These are phyloP conservation scores for Cladophialophora exuberans DNA, from an alignment of 2,329 filamentous ascomycete species.

Conservation along the genomic window DNA sequence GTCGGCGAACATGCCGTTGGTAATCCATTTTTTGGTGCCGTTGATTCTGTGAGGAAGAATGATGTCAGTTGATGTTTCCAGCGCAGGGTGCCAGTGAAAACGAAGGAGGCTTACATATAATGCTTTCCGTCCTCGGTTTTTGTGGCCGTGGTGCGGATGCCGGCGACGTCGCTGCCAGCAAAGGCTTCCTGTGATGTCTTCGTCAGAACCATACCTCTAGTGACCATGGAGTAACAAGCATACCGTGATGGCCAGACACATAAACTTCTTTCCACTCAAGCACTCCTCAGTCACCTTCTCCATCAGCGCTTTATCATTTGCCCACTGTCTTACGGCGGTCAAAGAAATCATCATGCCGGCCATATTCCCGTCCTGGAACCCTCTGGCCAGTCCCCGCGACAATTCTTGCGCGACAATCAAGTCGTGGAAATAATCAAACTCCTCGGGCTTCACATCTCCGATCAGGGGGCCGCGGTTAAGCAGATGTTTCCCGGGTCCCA, in stretches of 20 bases:
- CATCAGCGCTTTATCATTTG: constrained; percentile 63
- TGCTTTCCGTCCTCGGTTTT: constrained; percentile 66
- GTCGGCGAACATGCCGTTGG: constrained; percentile 72
- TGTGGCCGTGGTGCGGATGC: constrained; percentile 68
- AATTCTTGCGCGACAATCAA: constrained; percentile 74
- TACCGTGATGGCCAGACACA: constrained; percentile 78
- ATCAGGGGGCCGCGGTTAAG: constrained; percentile 65
- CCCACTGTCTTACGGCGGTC: constrained; percentile 73
- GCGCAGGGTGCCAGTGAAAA: neutral
- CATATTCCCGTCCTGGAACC: constrained; percentile 83
- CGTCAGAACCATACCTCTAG: no score
- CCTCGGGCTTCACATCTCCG: constrained; percentile 69
- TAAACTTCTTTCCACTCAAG: constrained; percentile 66
- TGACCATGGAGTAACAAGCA: no score
- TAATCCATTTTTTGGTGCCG: constrained; percentile 78
- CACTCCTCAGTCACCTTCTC: constrained; percentile 69
- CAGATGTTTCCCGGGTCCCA: constrained; percentile 68
- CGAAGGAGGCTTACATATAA: constrained; percentile 55
- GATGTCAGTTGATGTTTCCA: neutral
- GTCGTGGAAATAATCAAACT: constrained; percentile 74
- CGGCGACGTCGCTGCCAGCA: constrained; percentile 74
- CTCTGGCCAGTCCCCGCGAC: constrained; percentile 69
- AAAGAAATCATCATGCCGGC: constrained; percentile 63
- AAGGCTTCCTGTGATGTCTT: no score
- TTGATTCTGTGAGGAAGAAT: constrained; percentile 34